A percentile compares a stretch with the other conserved stretches of the same genome.
Conservation (phyloP, 2,329 filamentous ascomycete genomes). For the Albophoma yamanashiensis region DNA sequence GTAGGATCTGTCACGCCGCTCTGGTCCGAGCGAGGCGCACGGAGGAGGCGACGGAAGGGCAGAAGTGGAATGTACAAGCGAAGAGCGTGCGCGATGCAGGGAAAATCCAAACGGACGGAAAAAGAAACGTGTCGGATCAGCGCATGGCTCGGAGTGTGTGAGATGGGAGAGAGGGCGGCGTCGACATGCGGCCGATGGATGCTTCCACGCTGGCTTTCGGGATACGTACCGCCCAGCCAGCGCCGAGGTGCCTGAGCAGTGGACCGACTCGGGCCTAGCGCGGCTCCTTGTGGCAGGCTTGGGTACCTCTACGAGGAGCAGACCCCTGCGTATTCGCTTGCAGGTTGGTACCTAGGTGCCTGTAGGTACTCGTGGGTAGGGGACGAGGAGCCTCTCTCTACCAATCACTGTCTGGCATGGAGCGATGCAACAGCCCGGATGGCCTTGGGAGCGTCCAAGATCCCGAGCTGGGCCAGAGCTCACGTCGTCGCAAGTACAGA, state of each 20-base stretch:
- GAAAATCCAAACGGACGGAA: neutral
- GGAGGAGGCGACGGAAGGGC: neutral
- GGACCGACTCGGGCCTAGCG: neutral
- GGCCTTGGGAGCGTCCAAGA: neutral
- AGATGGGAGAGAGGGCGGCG: neutral
- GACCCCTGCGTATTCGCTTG: neutral
- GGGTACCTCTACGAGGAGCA: too few species aligned
- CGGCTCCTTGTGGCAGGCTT: neutral
- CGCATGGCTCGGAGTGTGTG: neutral
- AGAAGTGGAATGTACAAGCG: neutral
- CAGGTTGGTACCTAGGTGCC: neutral
- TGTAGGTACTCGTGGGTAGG: too few species aligned
- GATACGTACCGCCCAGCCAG: neutral
- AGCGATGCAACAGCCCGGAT: neutral
- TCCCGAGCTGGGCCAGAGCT: too few species aligned
- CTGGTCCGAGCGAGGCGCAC: neutral
- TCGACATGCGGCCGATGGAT: neutral
- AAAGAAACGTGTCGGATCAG: neutral
- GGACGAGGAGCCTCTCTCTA: neutral
- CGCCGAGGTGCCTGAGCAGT: neutral
- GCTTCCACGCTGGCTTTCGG: constrained; percentile 3
- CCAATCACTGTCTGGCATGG: neutral
- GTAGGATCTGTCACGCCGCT: constrained; percentile 1
- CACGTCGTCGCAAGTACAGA: too few species aligned
- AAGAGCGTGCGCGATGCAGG: neutral